Evolutionary conservation across 306 rosid species (phyloP).

Genomic region (Fragaria vesca): DNA sequence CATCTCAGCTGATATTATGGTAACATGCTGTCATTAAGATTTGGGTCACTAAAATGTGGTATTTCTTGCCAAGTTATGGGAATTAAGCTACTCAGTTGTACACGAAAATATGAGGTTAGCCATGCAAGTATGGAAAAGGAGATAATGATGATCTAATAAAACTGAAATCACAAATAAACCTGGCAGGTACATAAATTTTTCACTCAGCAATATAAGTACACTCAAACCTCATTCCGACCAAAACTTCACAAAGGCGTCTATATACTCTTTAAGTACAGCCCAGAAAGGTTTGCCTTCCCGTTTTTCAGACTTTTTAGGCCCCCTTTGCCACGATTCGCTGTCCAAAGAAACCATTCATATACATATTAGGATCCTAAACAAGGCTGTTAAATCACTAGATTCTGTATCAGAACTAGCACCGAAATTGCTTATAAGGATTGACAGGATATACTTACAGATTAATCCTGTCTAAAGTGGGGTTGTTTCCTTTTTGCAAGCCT

Average conservation of each 20-base stretch:
- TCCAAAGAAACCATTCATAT: conserved; percentile 27
- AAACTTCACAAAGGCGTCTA: conserved; percentile 63
- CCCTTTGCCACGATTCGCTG: conserved; percentile 92
- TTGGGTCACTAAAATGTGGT: background rate
- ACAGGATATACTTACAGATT: conserved; percentile 65
- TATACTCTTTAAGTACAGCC: conserved; percentile 46
- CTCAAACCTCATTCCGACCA: conserved; percentile 62
- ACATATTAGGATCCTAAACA: conserved; percentile 21
- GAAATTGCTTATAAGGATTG: conserved; percentile 7
- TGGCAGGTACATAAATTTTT: conserved; percentile 25
- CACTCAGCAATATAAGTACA: conserved; percentile 18
- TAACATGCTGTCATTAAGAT: background rate
- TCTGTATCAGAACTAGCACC: conserved; percentile 7
- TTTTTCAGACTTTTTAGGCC: conserved; percentile 36
- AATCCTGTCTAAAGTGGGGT: conserved; percentile 73
- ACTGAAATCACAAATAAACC: conserved; percentile 23
- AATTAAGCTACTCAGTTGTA: background rate
- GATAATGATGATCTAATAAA: background rate
- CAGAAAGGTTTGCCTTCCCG: conserved; percentile 54
- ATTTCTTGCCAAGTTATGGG: background rate
- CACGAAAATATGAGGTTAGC: background rate
- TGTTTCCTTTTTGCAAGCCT: conserved; percentile 51
- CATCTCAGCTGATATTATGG: background rate
- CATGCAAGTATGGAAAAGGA: background rate
- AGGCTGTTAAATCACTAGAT: conserved; percentile 12